Evolutionary conservation across 1,284 basidiomycete genomes (phyloP).

Genomic region (Pholiota adiposa): DNA sequence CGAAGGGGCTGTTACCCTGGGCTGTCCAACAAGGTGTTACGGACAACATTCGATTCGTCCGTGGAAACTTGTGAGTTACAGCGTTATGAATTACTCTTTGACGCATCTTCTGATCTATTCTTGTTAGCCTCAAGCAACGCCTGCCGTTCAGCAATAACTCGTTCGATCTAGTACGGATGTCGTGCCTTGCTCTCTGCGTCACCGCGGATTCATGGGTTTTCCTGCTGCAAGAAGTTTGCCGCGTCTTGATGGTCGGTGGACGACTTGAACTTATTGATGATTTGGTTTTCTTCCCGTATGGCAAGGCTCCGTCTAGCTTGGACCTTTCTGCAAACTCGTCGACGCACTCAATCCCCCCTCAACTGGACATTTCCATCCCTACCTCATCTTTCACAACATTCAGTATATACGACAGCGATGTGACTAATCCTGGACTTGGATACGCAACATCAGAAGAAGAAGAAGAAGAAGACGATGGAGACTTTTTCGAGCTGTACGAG

Average conservation of each 20-base stretch:
- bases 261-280: conserved; percentile 74
- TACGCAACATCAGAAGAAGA: conserved; percentile 24
- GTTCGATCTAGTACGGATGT: conserved; percentile 73
- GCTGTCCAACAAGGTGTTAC: conserved; percentile 37
- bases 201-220: conserved; percentile 59
- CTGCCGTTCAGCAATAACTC: conserved; percentile 61
- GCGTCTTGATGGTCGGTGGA: conserved; percentile 62
- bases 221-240: conserved; percentile 60
- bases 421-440: conserved; percentile 30
- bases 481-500: conserved; percentile 32
- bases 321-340: conserved; percentile 8
- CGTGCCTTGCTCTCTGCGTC: conserved; percentile 63
- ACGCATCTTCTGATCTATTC: background rate
- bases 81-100: background rate
- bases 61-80: conserved; percentile 66
- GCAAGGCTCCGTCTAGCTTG: conserved; percentile 22
- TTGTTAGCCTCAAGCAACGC: conserved; percentile 51
- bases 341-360: conserved; percentile 18
- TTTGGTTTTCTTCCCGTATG: conserved; percentile 62
- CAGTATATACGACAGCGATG: conserved; percentile 26
- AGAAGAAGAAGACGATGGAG: conserved; percentile 23
- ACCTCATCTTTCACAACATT: conserved; percentile 31
- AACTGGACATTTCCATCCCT: conserved; percentile 28
- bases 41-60: conserved; percentile 56
- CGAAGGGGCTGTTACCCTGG: conserved; percentile 31